Evolutionary conservation across 257 asterid species (phyloP), one percentile per base, ranked within the genome.

Genomic region (Primulina huaijiensis): DNA sequence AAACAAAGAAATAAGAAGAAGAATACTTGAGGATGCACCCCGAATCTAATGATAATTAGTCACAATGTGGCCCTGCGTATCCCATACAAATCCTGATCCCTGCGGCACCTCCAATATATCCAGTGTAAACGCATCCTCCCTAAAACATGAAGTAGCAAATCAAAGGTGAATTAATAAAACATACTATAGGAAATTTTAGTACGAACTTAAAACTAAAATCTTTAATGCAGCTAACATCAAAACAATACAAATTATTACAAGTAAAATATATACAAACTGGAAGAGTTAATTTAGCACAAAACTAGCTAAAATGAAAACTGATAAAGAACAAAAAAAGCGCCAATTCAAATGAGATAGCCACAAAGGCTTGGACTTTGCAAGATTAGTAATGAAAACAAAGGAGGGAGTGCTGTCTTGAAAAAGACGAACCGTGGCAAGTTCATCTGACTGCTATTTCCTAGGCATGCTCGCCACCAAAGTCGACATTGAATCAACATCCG

Each of bases 21-120:
- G 31, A 33, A 60, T 76, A 91, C 97, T 82, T 89, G 84, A 94
- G 93, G 98, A 91, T 34, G 99, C 99, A 74, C 97, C 98, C 31
- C 99, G 91, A 77, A 94, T 94, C 82, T 91, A 97, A 74, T 94
- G 99, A 86, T 84, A 91, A 78, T 94, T 94, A 64, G 99, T 91
- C 34, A 94, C 98, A 64, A 91, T 63, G 64, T 94, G 90, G 2
- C 99, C 99, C 57, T 80, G 78, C 34, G 61, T 66, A 73, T 91
- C 98, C 99, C 99, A 91, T 27, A 91, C 85, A 74, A 94, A 94
- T 67, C 99, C 99, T 31, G 97, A 91, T 57, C 98, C 99, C 76
- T 89, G 99, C 14, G 98, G 97, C 75, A 93, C 97, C 90, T 91
- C 96, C 80, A 94, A 78, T 72, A 91, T 85, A 81, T 94, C 97